Base-by-base conservation (phyloP, 75 land plant genomes). In the Pinus taeda region DNA sequence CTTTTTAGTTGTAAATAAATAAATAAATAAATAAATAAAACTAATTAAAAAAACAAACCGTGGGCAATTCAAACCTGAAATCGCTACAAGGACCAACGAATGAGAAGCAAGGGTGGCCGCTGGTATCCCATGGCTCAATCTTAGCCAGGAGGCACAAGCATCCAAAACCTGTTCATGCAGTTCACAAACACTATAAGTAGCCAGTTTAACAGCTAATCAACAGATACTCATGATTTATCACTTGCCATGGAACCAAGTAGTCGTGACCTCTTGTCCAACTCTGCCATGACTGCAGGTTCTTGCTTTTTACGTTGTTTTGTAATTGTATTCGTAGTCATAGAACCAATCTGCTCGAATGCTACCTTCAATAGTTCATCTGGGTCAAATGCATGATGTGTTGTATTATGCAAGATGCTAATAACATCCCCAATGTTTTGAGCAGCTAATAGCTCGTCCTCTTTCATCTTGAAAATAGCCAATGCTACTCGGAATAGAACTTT, bases 281-380 rank as follows among this genome's bases (percentile, higher is more conserved):
- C 86, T 70, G 90, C 90, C 84, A 87, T 81, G 37, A 89, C 86
- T 26, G 83, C 89, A 2, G 83, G 85, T 60, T 88, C 80, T 64
- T 86, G 86, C 82, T 88, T 88, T 73, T 81, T 83, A 18, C 90
- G 82, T 30, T 88, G 86, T 71, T 88, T 86, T 72, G 81, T 70
- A 12, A 88, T 88, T 21, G 86, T 81, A 33, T 80, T 82, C 7
- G 79, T 74, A 26, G 91, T 87, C 84, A 89, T 76, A 15, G 85
- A 71, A 71, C 89, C 91, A 18, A 89, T 79, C 56, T 86, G 79
- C 29, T 88, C 89, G 67, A 89, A 89, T 58, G 89, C 89, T 18
- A 82, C 79, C 87, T 80, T 86, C 69, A 86, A 57, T 8, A 86
- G 75, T 57, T 59, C 76, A 75, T 86, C 87, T 18, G 88, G 88